Percentiles rank a stretch among this genome's conserved stretches.
Conservation (phyloP, 257 asterid genomes). For the Thymus mandschuricus region DNA sequence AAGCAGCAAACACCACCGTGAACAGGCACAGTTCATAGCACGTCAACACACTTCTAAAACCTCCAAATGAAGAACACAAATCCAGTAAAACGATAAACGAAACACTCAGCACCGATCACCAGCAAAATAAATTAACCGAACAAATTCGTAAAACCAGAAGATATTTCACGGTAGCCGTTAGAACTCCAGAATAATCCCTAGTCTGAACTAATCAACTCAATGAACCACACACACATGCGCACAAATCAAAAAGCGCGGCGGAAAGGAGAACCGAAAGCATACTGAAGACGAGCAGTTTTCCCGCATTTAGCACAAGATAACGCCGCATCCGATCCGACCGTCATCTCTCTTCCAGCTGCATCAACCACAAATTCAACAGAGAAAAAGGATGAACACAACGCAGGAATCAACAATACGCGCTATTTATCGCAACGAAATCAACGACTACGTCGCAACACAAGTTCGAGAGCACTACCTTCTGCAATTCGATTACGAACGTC, state of each 20-base stretch:
- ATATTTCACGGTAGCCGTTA: too few relatives aligned
- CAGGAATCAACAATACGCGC: conserved; percentile 5
- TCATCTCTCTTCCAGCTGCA: conserved; percentile 45
- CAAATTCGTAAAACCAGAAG: not conserved
- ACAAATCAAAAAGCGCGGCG: not conserved
- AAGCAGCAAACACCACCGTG: conserved; percentile 18
- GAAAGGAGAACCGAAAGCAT: conserved; percentile 32
- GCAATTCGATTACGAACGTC: not conserved
- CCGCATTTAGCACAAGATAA: conserved; percentile 82
- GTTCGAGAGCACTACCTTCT: not conserved
- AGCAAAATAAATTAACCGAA: conserved; percentile 9
- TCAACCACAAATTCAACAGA: conserved; percentile 25
- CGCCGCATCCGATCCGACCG: conserved; percentile 64
- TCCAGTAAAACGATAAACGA: not conserved
- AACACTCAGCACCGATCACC: not conserved
- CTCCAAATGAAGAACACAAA: not conserved
- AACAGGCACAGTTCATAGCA: not conserved
- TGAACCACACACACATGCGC: not conserved
- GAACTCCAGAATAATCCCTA: not conserved
- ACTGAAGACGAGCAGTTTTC: conserved; percentile 85
- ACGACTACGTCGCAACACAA: not conserved
- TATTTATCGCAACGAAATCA: not conserved
- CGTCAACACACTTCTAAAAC: not conserved
- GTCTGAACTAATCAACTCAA: not conserved
- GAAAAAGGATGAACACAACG: not conserved